These are phyloP conservation scores for Dictyostelium purpureum DNA, from an alignment of 78 protist genomes.

Conservation along the genomic window DNA sequence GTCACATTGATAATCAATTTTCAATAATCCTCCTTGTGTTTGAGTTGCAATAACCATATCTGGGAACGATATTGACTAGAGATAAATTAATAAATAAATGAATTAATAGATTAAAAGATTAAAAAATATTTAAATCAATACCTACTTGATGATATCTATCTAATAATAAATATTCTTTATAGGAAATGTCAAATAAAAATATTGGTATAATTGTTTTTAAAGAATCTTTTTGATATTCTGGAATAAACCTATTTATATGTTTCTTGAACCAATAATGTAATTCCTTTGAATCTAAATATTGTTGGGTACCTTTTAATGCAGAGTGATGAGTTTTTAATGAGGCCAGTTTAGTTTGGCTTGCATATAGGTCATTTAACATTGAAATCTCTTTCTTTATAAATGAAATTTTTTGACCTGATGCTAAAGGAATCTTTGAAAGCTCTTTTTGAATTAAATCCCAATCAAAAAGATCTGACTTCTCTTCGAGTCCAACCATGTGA, in stretches of 20 bases:
- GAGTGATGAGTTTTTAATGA: conserved; percentile 38
- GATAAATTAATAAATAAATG: not conserved
- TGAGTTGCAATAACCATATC: conserved; percentile 73
- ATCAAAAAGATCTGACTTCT: conserved; percentile 47
- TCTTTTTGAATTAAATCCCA: conserved; percentile 35
- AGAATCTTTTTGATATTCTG: not conserved
- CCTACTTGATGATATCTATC: conserved; percentile 45
- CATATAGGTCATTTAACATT: conserved; percentile 27
- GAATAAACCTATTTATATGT: conserved; percentile 20
- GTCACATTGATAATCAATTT: conserved; percentile 20
- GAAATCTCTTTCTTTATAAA: conserved; percentile 41
- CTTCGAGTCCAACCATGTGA: conserved; percentile 41
- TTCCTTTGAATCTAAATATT: conserved; percentile 47
- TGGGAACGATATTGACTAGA: conserved; percentile 14
- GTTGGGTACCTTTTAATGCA: conserved; percentile 64
- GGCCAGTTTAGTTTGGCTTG: conserved; percentile 35
- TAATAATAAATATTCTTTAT: conserved; percentile 18
- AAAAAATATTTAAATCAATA: not conserved
- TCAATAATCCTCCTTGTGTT: conserved; percentile 31
- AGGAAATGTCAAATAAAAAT: conserved; percentile 61
- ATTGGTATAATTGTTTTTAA: conserved; percentile 15
- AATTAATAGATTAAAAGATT: too few species aligned
- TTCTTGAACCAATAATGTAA: conserved; percentile 43
- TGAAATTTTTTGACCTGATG: conserved; percentile 1
- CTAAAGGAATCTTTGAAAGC: not conserved